These are phyloP conservation scores for Fusarium falciforme DNA, from an alignment of 2,329 filamentous ascomycete genomes.

Conservation along the genomic window DNA sequence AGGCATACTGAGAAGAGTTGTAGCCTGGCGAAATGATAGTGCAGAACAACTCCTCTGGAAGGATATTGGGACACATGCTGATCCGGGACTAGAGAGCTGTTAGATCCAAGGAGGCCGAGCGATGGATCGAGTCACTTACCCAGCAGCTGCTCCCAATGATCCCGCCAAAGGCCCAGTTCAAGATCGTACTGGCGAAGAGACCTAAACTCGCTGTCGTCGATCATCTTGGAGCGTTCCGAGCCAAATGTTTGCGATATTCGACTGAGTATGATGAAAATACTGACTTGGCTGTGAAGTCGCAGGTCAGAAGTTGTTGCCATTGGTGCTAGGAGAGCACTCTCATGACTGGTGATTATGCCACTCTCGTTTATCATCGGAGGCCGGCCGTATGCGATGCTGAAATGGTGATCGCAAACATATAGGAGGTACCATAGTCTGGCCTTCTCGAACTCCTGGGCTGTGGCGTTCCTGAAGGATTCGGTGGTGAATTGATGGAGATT, in stretches of 20 bases:
- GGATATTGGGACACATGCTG: not conserved
- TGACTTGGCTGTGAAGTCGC: not conserved
- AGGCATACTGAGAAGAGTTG: not conserved
- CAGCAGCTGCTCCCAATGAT: not conserved
- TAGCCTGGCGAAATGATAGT: not conserved
- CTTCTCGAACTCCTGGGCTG: not conserved
- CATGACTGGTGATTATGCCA: not conserved
- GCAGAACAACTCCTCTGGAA: not conserved
- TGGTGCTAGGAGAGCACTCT: not conserved
- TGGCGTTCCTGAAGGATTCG: not conserved
- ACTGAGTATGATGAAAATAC: not conserved
- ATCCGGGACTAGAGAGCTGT: not conserved
- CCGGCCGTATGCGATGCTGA: not conserved
- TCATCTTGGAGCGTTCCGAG: not conserved
- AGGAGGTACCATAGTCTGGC: not conserved
- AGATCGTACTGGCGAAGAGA: not conserved
- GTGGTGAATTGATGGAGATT: not conserved
- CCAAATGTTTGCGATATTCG: not conserved
- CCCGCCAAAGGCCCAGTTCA: not conserved
- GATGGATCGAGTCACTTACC: not conserved
- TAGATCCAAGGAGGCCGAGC: not conserved
- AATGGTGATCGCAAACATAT: not conserved
- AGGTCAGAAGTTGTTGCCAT: not conserved
- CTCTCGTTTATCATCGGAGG: not conserved
- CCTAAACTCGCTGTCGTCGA: not conserved